Percentiles rank a stretch among this genome's conserved stretches.
These are phyloP conservation scores for Metschnikowia cerradonensis DNA, from an alignment of 805 yeast genomes.

Conservation along the genomic window DNA sequence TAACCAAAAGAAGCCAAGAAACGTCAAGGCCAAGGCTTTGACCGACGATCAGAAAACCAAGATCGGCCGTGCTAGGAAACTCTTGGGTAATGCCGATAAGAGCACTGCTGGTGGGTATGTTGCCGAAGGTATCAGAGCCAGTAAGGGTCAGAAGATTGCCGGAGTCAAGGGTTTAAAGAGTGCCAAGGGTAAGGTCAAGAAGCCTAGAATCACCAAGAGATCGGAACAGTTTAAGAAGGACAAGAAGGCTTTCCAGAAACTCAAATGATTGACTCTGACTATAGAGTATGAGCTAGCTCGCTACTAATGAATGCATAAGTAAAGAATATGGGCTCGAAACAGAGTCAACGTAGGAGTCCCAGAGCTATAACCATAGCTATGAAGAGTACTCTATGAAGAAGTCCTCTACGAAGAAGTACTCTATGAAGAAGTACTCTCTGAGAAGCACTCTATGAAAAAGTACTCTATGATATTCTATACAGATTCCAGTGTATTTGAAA, in stretches of 20 bases:
- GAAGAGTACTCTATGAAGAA: no score
- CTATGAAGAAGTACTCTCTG: no score
- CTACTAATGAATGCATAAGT: background rate
- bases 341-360: background rate
- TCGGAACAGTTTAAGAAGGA: constrained; percentile 48
- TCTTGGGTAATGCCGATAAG: constrained; percentile 77
- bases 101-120: constrained; percentile 57
- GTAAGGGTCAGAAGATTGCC: constrained; percentile 56
- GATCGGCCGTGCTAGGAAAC: constrained; percentile 72
- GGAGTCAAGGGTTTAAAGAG: constrained; percentile 59
- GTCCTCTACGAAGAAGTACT: no score
- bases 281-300: no score
- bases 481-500: no score
- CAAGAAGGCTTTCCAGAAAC: constrained; percentile 21
- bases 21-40: constrained; percentile 29
- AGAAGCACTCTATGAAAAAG: no score
- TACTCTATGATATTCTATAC: no score
- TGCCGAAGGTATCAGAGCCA: constrained; percentile 77
- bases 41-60: constrained; percentile 69
- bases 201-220: constrained; percentile 57
- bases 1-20: constrained; percentile 25
- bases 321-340: background rate
- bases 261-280: constrained; percentile 1
- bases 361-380: no score
- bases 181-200: constrained; percentile 40